Evolutionary conservation across 352 stramenopile species (phyloP), one percentile per base, ranked within the genome.

Genomic region (Pythium biforme): DNA sequence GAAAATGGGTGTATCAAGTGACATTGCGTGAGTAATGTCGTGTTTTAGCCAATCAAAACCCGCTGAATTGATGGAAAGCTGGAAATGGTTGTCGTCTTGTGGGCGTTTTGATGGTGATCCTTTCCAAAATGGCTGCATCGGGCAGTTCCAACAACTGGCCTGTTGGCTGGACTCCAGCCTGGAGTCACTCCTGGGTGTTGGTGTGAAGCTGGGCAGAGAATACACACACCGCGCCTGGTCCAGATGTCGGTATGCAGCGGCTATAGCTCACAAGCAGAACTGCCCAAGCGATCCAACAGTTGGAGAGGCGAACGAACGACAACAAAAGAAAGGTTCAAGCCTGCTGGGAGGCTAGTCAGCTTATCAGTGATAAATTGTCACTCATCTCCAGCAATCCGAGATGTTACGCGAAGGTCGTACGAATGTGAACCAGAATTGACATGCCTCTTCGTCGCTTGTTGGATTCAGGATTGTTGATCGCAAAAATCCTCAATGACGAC

Each of bases 1-100:
- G 26, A 68, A 63, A 14, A 47, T 23, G 8, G n/a, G n/a, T 19
- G 22, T 25, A 51, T 69, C 62, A 60, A 64, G 63, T 56, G 39
- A 50, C 34, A 51, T 12, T 31, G 5, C 37, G 50, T 64, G 50
- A 57, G 63, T 70, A 59, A 64, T 54, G 26, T 34, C 20, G 10
- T 12, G 12, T 63, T 63, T 63, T 17, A 55, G 33, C 56, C 56
- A 63, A 63, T 63, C 4, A 31, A 9, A 27, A 41, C 2, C 2
- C n/a, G 14, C 40, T 10, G 7, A 59, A 23, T 50, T 33, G 48
- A 40, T 49, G n/a, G 26, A 22, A 61, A 53, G 34, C n/a, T 46
- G 27, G 12, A 47, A 46, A 37, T 11, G 31, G 31, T 11, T 37
- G 31, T 4, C 4, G 4, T 4, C 9, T 33, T 33, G 29, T 4